A percentile compares a stretch with the other conserved stretches of the same genome.
phyloP scores from a whole-genome alignment of 352 stramenopile genomes.

The Elongisporangium anandrum region DNA sequence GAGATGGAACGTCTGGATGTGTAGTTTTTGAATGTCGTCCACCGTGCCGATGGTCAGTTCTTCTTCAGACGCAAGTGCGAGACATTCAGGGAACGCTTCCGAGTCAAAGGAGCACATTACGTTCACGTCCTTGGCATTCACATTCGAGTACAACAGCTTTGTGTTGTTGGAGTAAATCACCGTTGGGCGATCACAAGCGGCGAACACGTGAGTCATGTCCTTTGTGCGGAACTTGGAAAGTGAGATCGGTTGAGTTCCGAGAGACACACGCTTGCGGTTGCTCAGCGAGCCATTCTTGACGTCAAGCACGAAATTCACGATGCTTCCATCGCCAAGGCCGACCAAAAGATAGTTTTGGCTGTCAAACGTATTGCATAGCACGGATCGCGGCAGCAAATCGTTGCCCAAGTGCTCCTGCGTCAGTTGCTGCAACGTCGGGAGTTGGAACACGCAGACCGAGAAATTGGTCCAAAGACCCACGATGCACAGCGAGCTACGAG shows the following conservation, averaged over 20 bases:
- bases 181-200: conserved; percentile 94
- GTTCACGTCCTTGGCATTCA: conserved; percentile 90
- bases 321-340: conserved; percentile 94
- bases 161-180: conserved; percentile 96
- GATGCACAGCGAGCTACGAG: conserved; percentile 62
- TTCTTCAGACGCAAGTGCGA: conserved; percentile 94
- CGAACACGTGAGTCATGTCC: conserved; percentile 94
- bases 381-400: conserved; percentile 81
- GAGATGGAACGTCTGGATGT: conserved; percentile 95
- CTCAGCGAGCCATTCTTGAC: conserved; percentile 34
- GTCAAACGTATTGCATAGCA: conserved; percentile 87
- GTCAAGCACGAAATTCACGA: conserved; percentile 92
- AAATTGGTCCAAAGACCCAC: conserved; percentile 93
- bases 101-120: conserved; percentile 93
- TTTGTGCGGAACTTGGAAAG: conserved; percentile 91
- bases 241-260: conserved; percentile 93
- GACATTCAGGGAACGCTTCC: conserved; percentile 90
- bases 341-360: conserved; percentile 91
- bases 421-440: conserved; percentile 73
- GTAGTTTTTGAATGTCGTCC: conserved; percentile 98
- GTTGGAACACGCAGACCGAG: conserved; percentile 81
- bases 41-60: conserved; percentile 96
- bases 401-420: conserved; percentile 71
- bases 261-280: conserved; percentile 92
- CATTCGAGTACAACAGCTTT: conserved; percentile 97